Evolutionary conservation across 2,329 filamentous ascomycete species (phyloP).

Genomic region (Penicillium sumatraense): DNA sequence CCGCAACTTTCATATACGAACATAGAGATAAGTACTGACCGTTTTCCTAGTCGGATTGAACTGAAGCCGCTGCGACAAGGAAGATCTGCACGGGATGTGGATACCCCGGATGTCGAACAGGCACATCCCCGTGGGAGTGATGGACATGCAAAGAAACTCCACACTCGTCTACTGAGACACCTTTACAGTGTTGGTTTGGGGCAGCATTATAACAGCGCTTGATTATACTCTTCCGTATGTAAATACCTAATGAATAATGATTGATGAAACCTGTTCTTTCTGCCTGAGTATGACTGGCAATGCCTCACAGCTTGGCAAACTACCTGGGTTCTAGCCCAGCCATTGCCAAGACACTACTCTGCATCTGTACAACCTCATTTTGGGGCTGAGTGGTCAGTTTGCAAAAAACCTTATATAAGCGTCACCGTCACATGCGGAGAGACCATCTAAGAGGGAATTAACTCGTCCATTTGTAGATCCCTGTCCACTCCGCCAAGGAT

Average conservation of each 20-base stretch:
- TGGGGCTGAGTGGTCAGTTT: neutral
- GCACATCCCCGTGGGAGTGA: neutral
- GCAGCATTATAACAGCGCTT: neutral
- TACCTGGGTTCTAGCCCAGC: neutral
- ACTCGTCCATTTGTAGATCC: conserved; percentile 6
- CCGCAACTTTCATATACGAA: neutral
- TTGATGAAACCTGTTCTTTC: too few species aligned
- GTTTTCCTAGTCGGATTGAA: neutral
- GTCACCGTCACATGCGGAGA: conserved; percentile 5
- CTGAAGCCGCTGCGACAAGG: neutral
- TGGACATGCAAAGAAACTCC: neutral
- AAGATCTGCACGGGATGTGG: neutral
- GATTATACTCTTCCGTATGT: neutral
- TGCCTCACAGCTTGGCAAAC: too few species aligned
- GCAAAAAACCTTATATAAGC: neutral
- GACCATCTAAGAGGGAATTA: conserved; percentile 15
- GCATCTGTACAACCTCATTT: neutral
- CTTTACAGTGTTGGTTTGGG: neutral
- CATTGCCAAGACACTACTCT: neutral
- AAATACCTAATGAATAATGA: neutral
- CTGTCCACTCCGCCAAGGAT: conserved; percentile 5
- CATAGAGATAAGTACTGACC: neutral
- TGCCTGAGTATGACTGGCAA: too few species aligned
- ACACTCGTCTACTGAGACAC: neutral
- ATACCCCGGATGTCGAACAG: neutral